Conservation (phyloP, 352 stramenopile genomes). For the Aphanomyces cochlioides region DNA sequence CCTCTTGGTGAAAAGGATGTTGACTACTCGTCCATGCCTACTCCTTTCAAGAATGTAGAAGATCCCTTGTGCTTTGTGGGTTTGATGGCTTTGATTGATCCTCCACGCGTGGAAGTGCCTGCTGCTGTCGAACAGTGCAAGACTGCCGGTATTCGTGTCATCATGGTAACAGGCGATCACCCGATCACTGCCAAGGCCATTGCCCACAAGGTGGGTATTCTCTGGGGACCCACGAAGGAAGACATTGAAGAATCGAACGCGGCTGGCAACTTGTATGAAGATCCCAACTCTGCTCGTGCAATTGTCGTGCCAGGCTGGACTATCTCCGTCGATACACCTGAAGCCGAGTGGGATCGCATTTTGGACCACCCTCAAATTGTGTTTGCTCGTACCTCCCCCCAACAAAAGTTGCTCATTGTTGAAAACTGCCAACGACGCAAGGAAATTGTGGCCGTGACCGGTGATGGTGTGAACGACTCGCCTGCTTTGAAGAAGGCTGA, state of each 20-base stretch:
- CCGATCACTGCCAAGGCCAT: slow-evolving; percentile 77
- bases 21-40: slow-evolving; percentile 24
- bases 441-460: slow-evolving; percentile 83
- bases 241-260: slow-evolving; percentile 39
- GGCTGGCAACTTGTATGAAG: slow-evolving; percentile 37
- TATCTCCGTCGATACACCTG: slow-evolving; percentile 39
- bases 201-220: slow-evolving; percentile 59
- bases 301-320: slow-evolving; percentile 54
- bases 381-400: slow-evolving; percentile 84
- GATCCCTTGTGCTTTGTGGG: slow-evolving; percentile 65
- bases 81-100: slow-evolving; percentile 88
- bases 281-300: slow-evolving; percentile 39
- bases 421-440: slow-evolving; percentile 49
- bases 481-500: slow-evolving; percentile 73
- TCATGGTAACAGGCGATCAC: slow-evolving; percentile 84
- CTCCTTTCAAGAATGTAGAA: slow-evolving; percentile 30
- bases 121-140: slow-evolving; percentile 67
- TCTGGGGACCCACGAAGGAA: slow-evolving; percentile 47
- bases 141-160: slow-evolving; percentile 65
- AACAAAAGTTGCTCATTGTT: slow-evolving; percentile 89
- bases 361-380: slow-evolving; percentile 72
- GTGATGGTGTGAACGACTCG: slow-evolving; percentile 65
- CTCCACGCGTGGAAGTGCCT: slow-evolving; percentile 55
- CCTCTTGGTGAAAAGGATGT: slow-evolving; percentile 36
- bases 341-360: slow-evolving; percentile 53